Base-by-base conservation (phyloP, 768 basidiomycete genomes). In the Coprinopsis sp. region DNA sequence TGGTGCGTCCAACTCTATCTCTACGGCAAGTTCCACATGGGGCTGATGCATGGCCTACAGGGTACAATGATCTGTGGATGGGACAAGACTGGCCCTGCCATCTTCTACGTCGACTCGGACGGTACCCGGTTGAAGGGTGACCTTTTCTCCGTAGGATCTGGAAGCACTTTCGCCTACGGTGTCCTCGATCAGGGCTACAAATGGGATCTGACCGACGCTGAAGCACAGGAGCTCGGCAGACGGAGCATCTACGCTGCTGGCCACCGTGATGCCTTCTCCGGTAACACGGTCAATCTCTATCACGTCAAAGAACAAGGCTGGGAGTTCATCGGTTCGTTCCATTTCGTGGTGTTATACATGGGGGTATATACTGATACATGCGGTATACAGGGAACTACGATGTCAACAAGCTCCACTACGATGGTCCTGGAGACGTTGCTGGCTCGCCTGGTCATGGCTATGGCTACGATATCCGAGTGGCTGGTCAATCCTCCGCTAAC, bases 11-110 rank as follows among this genome's bases (percentile, higher is more conserved):
- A 41, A 34, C 39, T 40, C 22, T 18, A 18, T 50, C 8, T 19
- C 16, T 42, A 24, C 14, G 10, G 28, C 19, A 13, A 31, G 19
- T 13, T 18, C 33, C 37, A 44, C 16, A 12, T 42, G 3, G 18
- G 49, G 29, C 48, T 16, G 39, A 43, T 46, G 33, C 30, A 33
- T 30, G 50, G 28, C 38, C 3, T 38, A 10, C 56, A 94, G 92
- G 96, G 96, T 40, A 99, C 96, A 0, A 99, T 98, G 96, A 94
- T 99, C 47, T 97, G 94, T 58, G 96, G 96, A 22, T 98, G 94
- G 93, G 96, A 99, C 70, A 98, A 98, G 73, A 97, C 94, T 83
- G 96, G 94, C 1, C 93, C 94, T 16, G 81, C 91, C 18, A 73
- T 99, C 22, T 98, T 93, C 72, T 98, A 98, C 63, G 96, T 99